Evolutionary conservation across 768 basidiomycete species (phyloP), one percentile per base, ranked within the genome.

Genomic region (Lentinula edodes): DNA sequence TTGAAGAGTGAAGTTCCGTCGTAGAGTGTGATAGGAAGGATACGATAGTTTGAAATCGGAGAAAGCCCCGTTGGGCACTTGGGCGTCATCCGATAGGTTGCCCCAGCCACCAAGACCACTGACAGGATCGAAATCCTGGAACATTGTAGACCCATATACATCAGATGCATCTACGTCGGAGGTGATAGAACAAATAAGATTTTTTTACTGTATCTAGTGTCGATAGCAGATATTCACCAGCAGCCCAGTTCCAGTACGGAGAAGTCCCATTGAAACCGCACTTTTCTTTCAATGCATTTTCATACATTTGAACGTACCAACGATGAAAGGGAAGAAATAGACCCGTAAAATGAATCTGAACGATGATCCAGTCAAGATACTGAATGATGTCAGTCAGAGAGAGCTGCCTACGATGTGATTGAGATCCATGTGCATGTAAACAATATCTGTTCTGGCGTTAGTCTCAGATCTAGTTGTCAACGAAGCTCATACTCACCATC

Each of bases 1-100:
- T 58, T 68, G 69, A 8, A 72, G 68, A 0, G 71, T 72, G 66
- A 68, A 76, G 53, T 71, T 72, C 8, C 75, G 68, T 18, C 75
- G 71, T 34, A 75, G 23, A 28, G 52, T 65, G 63, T 76, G 74
- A 36, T 71, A 69, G 18, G 64, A 63, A 13, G 75, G 75, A 50
- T 76, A 76, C 10, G 73, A 63, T 12, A 72, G 62, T 12, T 61
- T 55, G 57, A 72, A 61, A 35, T 60, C 54, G 13, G 66, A 65
- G 63, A 74, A 72, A 5, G 64, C 74, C 42, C 74, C 75, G 51
- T 69, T 53, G 6, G 62, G 54, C 13, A 65, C 60, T 48, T 61
- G 35, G 18, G 38, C 39, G 62, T 70, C 69, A 57, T 68, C 62
- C 3, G 62, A 57, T 9, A 54, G 62, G 53, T 65, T 58, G 7